Evolutionary conservation across 257 asterid genomes (phyloP).

Genomic region (Solanum raphanifolium): DNA sequence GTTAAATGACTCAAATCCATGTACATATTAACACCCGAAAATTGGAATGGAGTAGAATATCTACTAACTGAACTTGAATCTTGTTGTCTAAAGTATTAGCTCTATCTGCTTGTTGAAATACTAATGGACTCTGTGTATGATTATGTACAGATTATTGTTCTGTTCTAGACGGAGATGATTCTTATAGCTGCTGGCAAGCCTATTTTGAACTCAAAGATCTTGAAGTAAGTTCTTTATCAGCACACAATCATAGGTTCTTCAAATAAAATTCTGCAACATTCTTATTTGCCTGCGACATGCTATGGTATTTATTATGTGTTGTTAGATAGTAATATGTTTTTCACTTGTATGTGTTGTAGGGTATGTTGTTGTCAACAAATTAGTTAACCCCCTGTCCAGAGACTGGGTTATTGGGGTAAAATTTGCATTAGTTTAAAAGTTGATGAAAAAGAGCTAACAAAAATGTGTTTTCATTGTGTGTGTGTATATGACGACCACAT

Average conservation of each 20-base stretch:
- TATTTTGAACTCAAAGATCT: constrained; percentile 92
- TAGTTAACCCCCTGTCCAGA: background rate
- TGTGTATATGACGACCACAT: background rate
- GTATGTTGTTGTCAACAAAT: background rate
- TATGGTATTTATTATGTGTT: background rate
- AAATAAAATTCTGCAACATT: background rate
- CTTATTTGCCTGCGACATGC: background rate
- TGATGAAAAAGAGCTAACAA: background rate
- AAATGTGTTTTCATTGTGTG: background rate
- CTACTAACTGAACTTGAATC: background rate
- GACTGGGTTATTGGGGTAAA: background rate
- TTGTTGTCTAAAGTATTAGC: background rate
- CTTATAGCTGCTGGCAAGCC: constrained; percentile 89
- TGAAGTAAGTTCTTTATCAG: constrained; percentile 44
- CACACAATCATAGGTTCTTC: background rate
- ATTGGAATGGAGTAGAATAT: background rate
- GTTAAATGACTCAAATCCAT: background rate
- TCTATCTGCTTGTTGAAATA: background rate
- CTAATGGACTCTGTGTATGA: background rate
- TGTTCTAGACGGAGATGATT: constrained; percentile 77
- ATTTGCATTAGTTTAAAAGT: background rate
- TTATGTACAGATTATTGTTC: constrained; percentile 63
- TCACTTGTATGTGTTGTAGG: background rate
- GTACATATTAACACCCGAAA: background rate
- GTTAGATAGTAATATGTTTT: background rate